A percentile compares a stretch with the other conserved stretches of the same genome.
phyloP scores from a whole-genome alignment of 1,139 yeast species.

The Yamadazyma friedrichii region DNA sequence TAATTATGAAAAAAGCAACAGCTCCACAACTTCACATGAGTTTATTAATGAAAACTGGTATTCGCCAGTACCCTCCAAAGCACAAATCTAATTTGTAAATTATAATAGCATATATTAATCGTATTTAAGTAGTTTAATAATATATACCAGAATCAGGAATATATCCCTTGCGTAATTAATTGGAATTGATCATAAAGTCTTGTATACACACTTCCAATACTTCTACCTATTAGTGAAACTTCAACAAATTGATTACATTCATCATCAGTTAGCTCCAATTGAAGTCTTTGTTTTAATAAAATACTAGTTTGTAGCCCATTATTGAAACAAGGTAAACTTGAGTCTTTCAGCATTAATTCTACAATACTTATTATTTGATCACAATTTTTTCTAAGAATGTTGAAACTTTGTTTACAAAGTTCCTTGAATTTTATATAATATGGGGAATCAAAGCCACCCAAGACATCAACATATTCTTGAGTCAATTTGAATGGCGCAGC shows the following conservation, averaged over 20 bases:
- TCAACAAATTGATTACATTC: slow-evolving; percentile 82
- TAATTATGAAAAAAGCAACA: no score
- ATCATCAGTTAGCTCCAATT: slow-evolving; percentile 66
- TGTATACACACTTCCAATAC: slow-evolving; percentile 87
- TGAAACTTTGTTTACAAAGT: slow-evolving; percentile 70
- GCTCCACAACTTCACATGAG: no score
- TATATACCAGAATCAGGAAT: no score
- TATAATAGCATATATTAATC: no score
- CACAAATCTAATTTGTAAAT: no score
- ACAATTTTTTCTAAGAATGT: slow-evolving; percentile 64
- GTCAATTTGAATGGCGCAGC: slow-evolving; percentile 96
- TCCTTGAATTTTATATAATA: slow-evolving; percentile 57
- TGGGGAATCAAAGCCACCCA: slow-evolving; percentile 74
- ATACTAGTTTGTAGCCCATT: slow-evolving; percentile 83
- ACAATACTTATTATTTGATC: slow-evolving; percentile 78
- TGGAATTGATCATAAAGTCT: slow-evolving; percentile 93
- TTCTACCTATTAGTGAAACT: slow-evolving; percentile 66
- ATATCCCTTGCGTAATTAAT: slow-evolving; percentile 89
- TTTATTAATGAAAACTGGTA: no score
- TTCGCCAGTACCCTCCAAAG: no score
- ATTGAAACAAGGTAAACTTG: slow-evolving; percentile 85
- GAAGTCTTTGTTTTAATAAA: slow-evolving; percentile 76
- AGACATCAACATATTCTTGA: slow-evolving; percentile 76
- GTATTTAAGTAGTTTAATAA: no score
- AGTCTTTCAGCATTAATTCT: slow-evolving; percentile 90